Evolutionary conservation across 2,329 filamentous ascomycete species (phyloP), one percentile per base, ranked within the genome.

Genomic region (Fusarium napiforme): DNA sequence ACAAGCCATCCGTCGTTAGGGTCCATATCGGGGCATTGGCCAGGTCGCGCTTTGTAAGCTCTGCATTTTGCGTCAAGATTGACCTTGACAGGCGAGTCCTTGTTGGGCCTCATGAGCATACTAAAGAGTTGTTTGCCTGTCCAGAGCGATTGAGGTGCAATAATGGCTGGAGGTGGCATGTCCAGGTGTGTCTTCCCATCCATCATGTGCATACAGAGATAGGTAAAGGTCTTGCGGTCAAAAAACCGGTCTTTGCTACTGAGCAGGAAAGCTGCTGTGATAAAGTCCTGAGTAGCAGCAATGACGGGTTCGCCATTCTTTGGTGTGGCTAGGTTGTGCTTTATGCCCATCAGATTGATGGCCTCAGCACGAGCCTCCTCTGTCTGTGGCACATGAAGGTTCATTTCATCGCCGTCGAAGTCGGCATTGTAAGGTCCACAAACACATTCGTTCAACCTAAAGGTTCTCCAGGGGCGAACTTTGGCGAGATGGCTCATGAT

Each of bases 391-490:
- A 99, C 95, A 83, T 99, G 96, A 53, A 99, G 84, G 78, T 99
- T 99, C 96, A 99, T 99, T 82, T 99, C 96, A 77, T 99, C 96
- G 68, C 96, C 96, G 78, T 99, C 96, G 76, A 99, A 99, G 89
- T 99, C 96, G 63, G 96, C 96, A 77, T 99, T 99, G 87, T 99
- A 99, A 7, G 96, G 96, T 70, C 93, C 95, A 83, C 96, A 99
- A 3, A 97, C 96, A 89, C 96, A 99, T 81, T 99, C 96, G 80
- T 99, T 99, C 23, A 99, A 87, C 61, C 96, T 92, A 81, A 99
- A 98, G 0, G 96, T 99, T 82, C 95, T 91, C 92, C 96, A 97
- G 0, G 96, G 96, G 56, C 96, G 91, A 55, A 99, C 91, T 82
- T 98, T 98, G 77, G 93, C 96, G 78, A 93, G 91, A 85, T 99